phyloP scores from a whole-genome alignment of 306 rosid genomes.

The Malus sieversii region DNA sequence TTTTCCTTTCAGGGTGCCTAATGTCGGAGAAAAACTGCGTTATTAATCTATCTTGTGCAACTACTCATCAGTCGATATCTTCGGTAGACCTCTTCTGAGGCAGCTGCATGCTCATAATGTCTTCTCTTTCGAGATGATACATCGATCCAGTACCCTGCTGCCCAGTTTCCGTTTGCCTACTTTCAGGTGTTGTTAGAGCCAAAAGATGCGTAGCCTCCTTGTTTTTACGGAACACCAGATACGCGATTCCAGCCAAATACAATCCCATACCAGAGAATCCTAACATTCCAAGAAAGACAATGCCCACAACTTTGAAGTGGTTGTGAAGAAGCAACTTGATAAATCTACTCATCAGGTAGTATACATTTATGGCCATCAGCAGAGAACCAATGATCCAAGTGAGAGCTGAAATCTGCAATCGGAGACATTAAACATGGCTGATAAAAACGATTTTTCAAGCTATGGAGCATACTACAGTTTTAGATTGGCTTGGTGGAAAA shows the following conservation, averaged over 20 bases:
- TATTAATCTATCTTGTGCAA: constrained; percentile 2
- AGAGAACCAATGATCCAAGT: constrained; percentile 69
- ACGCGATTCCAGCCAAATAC: constrained; percentile 69
- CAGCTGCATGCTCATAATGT: constrained; percentile 80
- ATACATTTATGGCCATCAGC: constrained; percentile 76
- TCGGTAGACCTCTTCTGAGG: constrained; percentile 56
- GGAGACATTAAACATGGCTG: neutral
- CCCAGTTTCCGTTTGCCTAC: constrained; percentile 31
- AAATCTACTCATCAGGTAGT: constrained; percentile 60
- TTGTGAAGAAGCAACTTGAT: constrained; percentile 61
- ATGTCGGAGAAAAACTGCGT: neutral
- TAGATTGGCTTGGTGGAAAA: too few relatives aligned
- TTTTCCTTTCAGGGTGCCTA: neutral
- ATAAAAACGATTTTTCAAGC: neutral
- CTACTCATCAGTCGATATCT: constrained; percentile 40
- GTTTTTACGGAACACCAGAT: constrained; percentile 67
- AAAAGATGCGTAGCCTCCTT: constrained; percentile 47
- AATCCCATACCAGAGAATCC: constrained; percentile 73
- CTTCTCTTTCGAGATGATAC: constrained; percentile 55
- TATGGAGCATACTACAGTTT: neutral
- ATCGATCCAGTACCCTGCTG: constrained; percentile 39
- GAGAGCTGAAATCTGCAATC: constrained; percentile 53
- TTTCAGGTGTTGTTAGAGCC: constrained; percentile 64
- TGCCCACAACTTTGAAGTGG: constrained; percentile 35
- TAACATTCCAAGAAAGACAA: constrained; percentile 62